Evolutionary conservation across 306 rosid genomes (phyloP).

Genomic region (Rosa multiflora): DNA sequence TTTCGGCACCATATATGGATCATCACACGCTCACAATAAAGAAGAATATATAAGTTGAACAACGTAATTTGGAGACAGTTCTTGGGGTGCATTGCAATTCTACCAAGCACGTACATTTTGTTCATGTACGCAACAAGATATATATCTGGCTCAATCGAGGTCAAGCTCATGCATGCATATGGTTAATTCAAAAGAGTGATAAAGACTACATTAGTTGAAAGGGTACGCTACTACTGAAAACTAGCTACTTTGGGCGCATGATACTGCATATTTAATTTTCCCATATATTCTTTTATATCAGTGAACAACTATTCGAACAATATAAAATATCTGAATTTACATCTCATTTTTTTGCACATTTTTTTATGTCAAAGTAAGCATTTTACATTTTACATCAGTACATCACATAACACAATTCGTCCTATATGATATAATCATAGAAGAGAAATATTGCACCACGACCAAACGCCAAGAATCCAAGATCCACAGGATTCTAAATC

Average conservation of each 20-base stretch:
- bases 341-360: background rate
- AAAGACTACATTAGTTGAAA: background rate
- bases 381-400: too few relatives aligned
- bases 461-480: background rate
- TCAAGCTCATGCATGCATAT: constrained; percentile 11
- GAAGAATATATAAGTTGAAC: background rate
- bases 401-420: background rate
- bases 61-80: background rate
- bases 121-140: constrained; percentile 9
- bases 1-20: constrained; percentile 5
- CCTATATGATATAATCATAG: background rate
- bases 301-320: too few relatives aligned
- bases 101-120: constrained; percentile 3
- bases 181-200: background rate
- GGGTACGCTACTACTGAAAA: background rate
- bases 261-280: too few relatives aligned
- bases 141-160: background rate
- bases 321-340: background rate
- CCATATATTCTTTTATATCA: too few relatives aligned
- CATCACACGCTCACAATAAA: background rate
- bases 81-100: constrained; percentile 6
- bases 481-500: background rate
- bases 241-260: background rate
- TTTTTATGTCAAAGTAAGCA: background rate
- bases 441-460: background rate